These are phyloP conservation scores for Alternaria sp. DNA, from an alignment of 2,329 filamentous ascomycete genomes.

Conservation along the genomic window DNA sequence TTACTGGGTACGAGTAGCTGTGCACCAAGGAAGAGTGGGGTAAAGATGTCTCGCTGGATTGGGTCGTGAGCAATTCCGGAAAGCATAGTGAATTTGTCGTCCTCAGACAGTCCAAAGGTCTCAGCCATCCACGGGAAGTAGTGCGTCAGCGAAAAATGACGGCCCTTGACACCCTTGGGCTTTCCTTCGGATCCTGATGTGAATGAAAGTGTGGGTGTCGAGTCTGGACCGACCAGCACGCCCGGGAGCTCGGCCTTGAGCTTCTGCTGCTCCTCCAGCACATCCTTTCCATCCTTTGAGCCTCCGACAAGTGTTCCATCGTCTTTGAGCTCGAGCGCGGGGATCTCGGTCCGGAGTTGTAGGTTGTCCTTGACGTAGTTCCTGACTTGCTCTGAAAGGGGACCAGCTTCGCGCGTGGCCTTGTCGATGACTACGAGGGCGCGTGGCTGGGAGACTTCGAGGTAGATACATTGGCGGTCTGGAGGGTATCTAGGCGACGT, in stretches of 20 bases:
- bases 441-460: slow-evolving; percentile 79
- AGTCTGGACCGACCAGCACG: slow-evolving; percentile 86
- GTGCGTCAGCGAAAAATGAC: slow-evolving; percentile 84
- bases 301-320: slow-evolving; percentile 79
- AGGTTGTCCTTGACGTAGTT: slow-evolving; percentile 78
- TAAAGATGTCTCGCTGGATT: slow-evolving; percentile 81
- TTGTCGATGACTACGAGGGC: slow-evolving; percentile 77
- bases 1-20: slow-evolving; percentile 78
- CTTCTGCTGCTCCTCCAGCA: slow-evolving; percentile 65
- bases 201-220: slow-evolving; percentile 73
- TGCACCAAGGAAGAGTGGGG: slow-evolving; percentile 84
- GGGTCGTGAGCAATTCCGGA: slow-evolving; percentile 80
- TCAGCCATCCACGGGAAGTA: slow-evolving; percentile 96
- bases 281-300: slow-evolving; percentile 69
- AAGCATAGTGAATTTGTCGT: slow-evolving; percentile 82
- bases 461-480: slow-evolving; percentile 80
- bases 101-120: slow-evolving; percentile 75
- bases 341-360: slow-evolving; percentile 75
- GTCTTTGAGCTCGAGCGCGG: slow-evolving; percentile 74
- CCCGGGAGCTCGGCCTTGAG: slow-evolving; percentile 68
- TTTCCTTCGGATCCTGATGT: slow-evolving; percentile 75
- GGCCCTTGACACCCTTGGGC: slow-evolving; percentile 86
- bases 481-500: slow-evolving; percentile 71
- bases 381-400: slow-evolving; percentile 66
- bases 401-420: slow-evolving; percentile 73